A percentile compares a stretch with the other conserved stretches of the same genome.
These are phyloP conservation scores for Syncephalis fuscata DNA, from an alignment of 371 early-diverging fungal genomes.

Conservation along the genomic window DNA sequence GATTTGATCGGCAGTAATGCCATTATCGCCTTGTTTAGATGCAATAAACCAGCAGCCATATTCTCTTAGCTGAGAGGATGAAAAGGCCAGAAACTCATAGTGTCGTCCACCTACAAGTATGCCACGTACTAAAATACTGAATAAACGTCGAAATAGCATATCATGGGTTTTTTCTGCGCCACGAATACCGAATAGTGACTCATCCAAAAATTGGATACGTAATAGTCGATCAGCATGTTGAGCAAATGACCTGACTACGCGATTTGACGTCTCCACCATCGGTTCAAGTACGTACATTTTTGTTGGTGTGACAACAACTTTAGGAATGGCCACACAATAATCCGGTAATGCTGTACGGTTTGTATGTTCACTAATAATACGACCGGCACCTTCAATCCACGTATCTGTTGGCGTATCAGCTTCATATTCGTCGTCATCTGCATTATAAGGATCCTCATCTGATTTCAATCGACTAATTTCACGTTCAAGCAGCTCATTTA, in stretches of 20 bases:
- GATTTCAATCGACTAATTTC: too few species aligned
- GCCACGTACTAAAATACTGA: constrained; percentile 26
- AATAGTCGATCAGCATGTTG: constrained; percentile 32
- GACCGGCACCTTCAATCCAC: too few species aligned
- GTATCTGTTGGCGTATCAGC: too few species aligned
- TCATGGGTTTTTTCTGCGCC: constrained; percentile 6
- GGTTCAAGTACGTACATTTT: constrained; percentile 30
- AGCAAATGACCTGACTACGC: constrained; percentile 33
- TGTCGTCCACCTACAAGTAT: constrained; percentile 29
- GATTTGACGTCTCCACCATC: constrained; percentile 34
- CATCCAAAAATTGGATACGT: constrained; percentile 47
- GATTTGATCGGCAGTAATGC: constrained; percentile 20
- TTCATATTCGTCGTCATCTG: too few species aligned
- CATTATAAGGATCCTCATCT: too few species aligned
- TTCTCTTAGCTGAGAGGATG: constrained; percentile 45
- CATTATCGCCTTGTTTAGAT: not conserved
- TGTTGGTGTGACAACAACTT: constrained; percentile 37
- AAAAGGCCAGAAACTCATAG: constrained; percentile 54
- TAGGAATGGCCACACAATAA: constrained; percentile 15
- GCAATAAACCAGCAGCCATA: constrained; percentile 63
- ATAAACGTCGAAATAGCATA: constrained; percentile 20
- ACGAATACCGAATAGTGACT: constrained; percentile 22
- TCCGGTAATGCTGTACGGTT: too few species aligned
- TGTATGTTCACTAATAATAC: too few species aligned
- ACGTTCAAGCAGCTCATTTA: too few species aligned